Evolutionary conservation across 108 stramenopile species (phyloP).

Genomic region (Nitzschia sp.): DNA sequence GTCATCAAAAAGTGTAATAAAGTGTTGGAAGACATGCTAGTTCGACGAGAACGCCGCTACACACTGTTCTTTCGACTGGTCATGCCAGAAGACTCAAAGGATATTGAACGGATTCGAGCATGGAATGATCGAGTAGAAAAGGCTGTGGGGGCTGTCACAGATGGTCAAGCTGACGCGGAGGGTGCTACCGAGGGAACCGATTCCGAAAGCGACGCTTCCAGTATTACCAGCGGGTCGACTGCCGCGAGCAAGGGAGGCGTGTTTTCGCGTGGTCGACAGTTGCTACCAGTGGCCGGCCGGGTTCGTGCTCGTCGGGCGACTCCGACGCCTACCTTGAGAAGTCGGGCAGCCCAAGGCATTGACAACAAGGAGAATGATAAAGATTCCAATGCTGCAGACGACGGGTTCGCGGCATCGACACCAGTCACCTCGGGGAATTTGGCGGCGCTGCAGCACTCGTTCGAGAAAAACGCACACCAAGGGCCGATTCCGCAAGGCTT

Average conservation of each 20-base stretch:
- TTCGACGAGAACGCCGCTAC: constrained; percentile 74
- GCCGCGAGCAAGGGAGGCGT: constrained; percentile 48
- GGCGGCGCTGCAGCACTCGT: constrained; percentile 63
- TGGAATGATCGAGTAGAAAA: constrained; percentile 87
- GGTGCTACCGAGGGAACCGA: constrained; percentile 38
- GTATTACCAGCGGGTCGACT: constrained; percentile 34
- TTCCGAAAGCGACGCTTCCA: constrained; percentile 39
- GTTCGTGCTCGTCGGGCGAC: constrained; percentile 80
- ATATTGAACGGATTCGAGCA: constrained; percentile 63
- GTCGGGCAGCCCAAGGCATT: constrained; percentile 1
- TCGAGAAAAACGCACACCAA: constrained; percentile 21
- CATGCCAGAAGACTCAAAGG: constrained; percentile 47
- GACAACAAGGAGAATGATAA: constrained; percentile 16
- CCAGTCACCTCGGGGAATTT: constrained; percentile 67
- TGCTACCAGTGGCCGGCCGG: constrained; percentile 76
- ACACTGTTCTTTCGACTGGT: constrained; percentile 79
- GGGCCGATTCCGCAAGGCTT: constrained; percentile 20
- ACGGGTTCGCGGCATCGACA: constrained; percentile 65
- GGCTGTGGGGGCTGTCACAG: constrained; percentile 75
- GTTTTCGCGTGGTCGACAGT: constrained; percentile 69
- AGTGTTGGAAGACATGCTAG: constrained; percentile 81
- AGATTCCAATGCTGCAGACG: constrained; percentile 54
- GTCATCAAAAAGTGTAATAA: constrained; percentile 89
- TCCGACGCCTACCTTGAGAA: constrained; percentile 71
- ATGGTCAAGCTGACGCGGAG: constrained; percentile 20